Evolutionary conservation across 2,329 filamentous ascomycete genomes (phyloP).

Genomic region (Cryphonectria radicalis): DNA sequence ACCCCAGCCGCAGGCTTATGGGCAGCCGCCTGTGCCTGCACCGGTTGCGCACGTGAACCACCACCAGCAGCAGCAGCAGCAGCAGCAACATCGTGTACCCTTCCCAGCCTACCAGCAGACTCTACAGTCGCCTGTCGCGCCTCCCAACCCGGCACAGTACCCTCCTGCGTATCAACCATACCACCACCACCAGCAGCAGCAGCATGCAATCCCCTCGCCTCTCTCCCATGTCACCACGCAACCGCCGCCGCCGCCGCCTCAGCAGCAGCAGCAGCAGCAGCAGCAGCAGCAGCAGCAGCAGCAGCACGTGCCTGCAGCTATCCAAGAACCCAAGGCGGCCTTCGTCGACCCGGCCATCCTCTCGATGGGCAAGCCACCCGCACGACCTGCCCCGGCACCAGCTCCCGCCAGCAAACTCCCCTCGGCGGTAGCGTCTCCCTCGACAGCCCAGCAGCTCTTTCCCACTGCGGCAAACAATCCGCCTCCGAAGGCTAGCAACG

Average conservation of each 20-base stretch:
- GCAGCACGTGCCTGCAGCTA: slow-evolving; percentile 33
- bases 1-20: slow-evolving; percentile 8
- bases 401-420: slow-evolving; percentile 10
- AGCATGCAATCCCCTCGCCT: slow-evolving; percentile 6
- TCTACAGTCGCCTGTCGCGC: slow-evolving; percentile 12
- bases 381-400: slow-evolving; percentile 31
- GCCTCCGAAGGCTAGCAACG: slow-evolving; percentile 15
- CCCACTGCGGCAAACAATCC: slow-evolving; percentile 10
- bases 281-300: slow-evolving; percentile 8
- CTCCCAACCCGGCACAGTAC: slow-evolving; percentile 4
- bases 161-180: slow-evolving; percentile 4
- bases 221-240: slow-evolving; percentile 7
- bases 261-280: background rate
- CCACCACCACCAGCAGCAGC: slow-evolving; percentile 15
- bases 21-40: slow-evolving; percentile 18
- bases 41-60: slow-evolving; percentile 11
- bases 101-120: slow-evolving; percentile 18
- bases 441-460: slow-evolving; percentile 32
- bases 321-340: slow-evolving; percentile 41
- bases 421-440: slow-evolving; percentile 29
- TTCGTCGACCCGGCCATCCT: slow-evolving; percentile 86
- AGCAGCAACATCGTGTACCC: slow-evolving; percentile 19
- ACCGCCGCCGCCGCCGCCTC: background rate
- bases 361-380: slow-evolving; percentile 60
- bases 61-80: slow-evolving; percentile 18